Evolutionary conservation across 345 rosid species (phyloP).

Genomic region (Citrus cavaleriei): DNA sequence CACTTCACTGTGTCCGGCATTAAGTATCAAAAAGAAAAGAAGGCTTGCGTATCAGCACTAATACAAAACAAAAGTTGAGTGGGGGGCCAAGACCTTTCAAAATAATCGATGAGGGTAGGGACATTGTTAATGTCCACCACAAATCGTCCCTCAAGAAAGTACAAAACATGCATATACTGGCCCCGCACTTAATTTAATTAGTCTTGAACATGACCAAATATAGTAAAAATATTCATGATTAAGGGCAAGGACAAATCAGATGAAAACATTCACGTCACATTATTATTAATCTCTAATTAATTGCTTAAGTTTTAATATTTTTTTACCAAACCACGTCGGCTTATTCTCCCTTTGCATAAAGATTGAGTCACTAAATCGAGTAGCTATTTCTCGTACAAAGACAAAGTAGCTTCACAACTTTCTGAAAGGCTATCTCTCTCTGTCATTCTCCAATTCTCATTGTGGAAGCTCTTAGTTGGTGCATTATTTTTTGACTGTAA

Average conservation of each 20-base stretch:
- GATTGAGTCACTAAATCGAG: conserved; percentile 45
- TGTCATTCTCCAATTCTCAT: neutral
- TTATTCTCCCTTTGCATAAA: conserved; percentile 22
- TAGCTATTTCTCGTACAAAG: conserved; percentile 48
- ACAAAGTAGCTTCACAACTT: conserved; percentile 34
- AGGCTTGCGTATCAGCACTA: neutral
- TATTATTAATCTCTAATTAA: no score
- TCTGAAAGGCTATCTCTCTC: conserved; percentile 47
- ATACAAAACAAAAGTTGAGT: neutral
- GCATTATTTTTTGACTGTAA: no score
- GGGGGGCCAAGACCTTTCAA: neutral
- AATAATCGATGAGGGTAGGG: conserved; percentile 13
- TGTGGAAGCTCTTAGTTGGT: neutral
- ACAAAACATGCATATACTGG: neutral
- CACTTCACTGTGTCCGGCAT: neutral
- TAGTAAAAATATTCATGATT: neutral
- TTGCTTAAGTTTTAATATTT: no score
- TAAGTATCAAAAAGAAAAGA: no score
- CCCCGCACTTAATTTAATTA: neutral
- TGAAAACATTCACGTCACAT: neutral
- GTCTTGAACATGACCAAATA: neutral
- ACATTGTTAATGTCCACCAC: conserved; percentile 20
- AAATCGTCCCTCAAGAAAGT: neutral
- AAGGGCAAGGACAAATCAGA: neutral
- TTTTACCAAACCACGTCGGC: conserved; percentile 18